Base-by-base conservation (phyloP, 2,329 filamentous ascomycete genomes). In the Aspergillus novoparasiticus region DNA sequence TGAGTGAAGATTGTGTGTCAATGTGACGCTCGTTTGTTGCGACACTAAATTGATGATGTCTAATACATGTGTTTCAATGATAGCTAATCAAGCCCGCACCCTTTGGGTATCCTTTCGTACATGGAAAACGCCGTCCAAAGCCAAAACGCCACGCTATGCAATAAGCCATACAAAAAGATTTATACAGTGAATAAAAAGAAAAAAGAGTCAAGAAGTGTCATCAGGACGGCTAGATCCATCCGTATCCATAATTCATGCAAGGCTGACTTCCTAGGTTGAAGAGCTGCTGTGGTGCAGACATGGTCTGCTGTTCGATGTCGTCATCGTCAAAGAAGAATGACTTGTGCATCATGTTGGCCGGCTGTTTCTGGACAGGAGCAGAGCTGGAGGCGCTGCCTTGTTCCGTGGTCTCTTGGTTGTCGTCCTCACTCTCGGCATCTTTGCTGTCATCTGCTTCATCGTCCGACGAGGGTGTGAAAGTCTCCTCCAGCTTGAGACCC, bases 401-500 rank as follows among this genome's bases (percentile, higher is more conserved):
- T 36, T 58, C n/a, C 36, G 30, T 3, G 45, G 56, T 21, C 59
- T 64, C 48, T 14, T 64, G 51, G 21, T 64, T 58, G 16, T 73
- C 69, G 8, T 65, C 67, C 0, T 82, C 82, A 0, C 84, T 83
- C 0, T 83, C 83, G 19, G 86, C 87, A 2, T 87, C 86, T 23
- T 89, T 87, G 6, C 86, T 83, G 53, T 86, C 85, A 21, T 84
- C 80, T 2, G 81, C 79, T 11, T 83, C 83, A 0, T 87, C 85
- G 30, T 85, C 80, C 6, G 89, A 21, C 84, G 91, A 75, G 87
- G 89, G 90, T 85, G 73, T 77, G 61, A 80, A 94, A 0, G 90
- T 91, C 75, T 94, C 91, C 76, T 94, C 91, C 4, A 95, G 81
- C 75, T 93, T 94, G 68, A 94, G 80, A 0, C 91, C 91, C 76